Percentiles rank a stretch among this genome's conserved stretches.
Evolutionary conservation across 2,329 filamentous ascomycete genomes (phyloP).

Genomic region (Cercospora beticola): DNA sequence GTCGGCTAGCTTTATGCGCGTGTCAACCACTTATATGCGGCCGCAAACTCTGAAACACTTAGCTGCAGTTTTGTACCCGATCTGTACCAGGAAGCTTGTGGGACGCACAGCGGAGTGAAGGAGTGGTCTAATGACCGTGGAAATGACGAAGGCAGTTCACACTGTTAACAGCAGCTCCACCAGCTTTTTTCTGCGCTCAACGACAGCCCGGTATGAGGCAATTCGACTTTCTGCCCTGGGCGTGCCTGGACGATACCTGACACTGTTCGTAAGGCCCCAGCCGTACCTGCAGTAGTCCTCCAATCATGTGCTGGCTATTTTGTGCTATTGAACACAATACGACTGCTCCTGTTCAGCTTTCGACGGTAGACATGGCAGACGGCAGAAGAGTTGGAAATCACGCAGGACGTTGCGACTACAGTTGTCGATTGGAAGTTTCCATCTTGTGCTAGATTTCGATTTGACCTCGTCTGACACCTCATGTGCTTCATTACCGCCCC

Average conservation of each 20-base stretch:
- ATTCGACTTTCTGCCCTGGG: neutral
- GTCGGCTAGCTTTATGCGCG: conserved; percentile 13
- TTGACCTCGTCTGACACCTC: neutral
- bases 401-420: neutral
- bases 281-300: conserved; percentile 13
- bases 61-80: conserved; percentile 17
- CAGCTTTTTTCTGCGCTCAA: neutral
- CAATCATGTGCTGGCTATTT: neutral
- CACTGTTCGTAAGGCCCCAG: neutral
- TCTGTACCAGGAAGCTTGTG: conserved; percentile 15
- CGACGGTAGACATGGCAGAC: neutral
- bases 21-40: conserved; percentile 14
- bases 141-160: too few relatives aligned
- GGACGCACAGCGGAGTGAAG: neutral
- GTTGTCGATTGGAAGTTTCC: neutral
- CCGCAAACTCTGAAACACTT: conserved; percentile 18
- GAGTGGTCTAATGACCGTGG: neutral
- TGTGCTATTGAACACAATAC: neutral
- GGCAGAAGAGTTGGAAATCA: neutral
- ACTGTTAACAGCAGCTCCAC: neutral
- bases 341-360: neutral
- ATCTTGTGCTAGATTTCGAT: neutral
- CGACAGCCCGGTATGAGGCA: neutral
- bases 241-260: neutral
- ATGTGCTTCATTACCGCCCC: neutral